Evolutionary conservation across 768 basidiomycete genomes (phyloP).

Genomic region (Hericium alpestre): DNA sequence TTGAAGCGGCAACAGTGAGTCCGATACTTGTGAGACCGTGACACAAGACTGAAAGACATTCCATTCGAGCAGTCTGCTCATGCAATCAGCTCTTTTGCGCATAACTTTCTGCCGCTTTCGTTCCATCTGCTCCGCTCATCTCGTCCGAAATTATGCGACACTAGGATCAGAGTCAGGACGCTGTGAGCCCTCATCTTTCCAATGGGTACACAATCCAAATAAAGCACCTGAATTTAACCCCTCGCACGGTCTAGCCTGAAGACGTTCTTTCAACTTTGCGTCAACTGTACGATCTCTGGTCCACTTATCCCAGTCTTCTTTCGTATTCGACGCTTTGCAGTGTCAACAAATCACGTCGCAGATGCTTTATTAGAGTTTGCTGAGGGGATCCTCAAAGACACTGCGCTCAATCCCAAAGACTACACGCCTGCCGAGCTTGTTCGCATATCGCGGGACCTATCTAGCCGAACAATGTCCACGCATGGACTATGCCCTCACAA

Average conservation of each 20-base stretch:
- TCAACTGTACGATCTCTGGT: too few species aligned
- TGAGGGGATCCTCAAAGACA: slow-evolving; percentile 21
- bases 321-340: slow-evolving; percentile 40
- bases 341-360: slow-evolving; percentile 28
- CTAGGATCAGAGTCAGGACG: too few species aligned
- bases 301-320: too few species aligned
- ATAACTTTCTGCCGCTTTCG: not conserved
- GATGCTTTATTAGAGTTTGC: slow-evolving; percentile 35
- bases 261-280: too few species aligned
- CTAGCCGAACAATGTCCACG: slow-evolving; percentile 17
- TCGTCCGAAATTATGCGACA: not conserved
- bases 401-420: slow-evolving; percentile 11
- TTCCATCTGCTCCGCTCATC: not conserved
- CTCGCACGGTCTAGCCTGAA: too few species aligned
- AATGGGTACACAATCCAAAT: too few species aligned
- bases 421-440: slow-evolving; percentile 30
- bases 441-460: slow-evolving; percentile 30
- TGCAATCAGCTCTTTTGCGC: not conserved
- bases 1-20: too few species aligned
- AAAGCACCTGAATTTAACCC: too few species aligned
- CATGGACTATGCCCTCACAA: slow-evolving; percentile 41
- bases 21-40: too few species aligned
- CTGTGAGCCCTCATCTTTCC: too few species aligned
- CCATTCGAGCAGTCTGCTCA: not conserved
- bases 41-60: too few species aligned